Evolutionary conservation across 306 rosid species (phyloP), one percentile per base, ranked within the genome.

Genomic region (Casuarina cunninghamiana): DNA sequence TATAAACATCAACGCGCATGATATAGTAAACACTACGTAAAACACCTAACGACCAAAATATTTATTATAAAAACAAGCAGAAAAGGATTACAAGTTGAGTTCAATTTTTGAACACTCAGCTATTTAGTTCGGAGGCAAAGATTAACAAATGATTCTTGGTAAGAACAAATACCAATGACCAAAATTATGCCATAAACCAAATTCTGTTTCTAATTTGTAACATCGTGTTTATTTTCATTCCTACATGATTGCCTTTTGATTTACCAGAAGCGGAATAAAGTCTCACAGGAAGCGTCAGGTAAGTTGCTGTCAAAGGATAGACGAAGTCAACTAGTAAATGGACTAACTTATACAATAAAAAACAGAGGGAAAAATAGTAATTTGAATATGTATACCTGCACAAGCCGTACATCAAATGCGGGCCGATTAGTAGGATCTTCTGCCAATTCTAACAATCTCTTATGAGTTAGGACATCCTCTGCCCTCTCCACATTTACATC

Each of bases 401-500:
- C 98, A 21, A 77, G 74, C 37, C 98, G 97, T 82, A 96, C 96
- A 78, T 93, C 97, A 83, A 96, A 87, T 74, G 87, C 98, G 0
- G 97, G 97, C 17, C 85, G 94, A 79, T 79, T 82, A 55, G 79
- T 86, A 55, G 96, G 92, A 57, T 91, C 91, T 77, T 93, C 90
- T 0, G 98, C 99, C 75, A 93, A 78, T 82, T 96, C 87, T 58
- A 96, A 93, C 79, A 96, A 82, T 79, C 89, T 90, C 86, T 93
- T 88, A 55, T 96, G 99, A 8, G 88, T 84, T 69, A 96, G 91
- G 71, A 96, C 99, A 83, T 96, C 99, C 81, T 91, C 99, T 8
- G 99, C 99, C 83, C 99, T 90, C 84, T 96, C 99, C 75, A 91
- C 99, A 72, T 96, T 96, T 76, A 96, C 99, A 85, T 96, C 99